Evolutionary conservation across 2,329 filamentous ascomycete species (phyloP), one percentile per base, ranked within the genome.

Genomic region (Penicillium fuscoglaucum): DNA sequence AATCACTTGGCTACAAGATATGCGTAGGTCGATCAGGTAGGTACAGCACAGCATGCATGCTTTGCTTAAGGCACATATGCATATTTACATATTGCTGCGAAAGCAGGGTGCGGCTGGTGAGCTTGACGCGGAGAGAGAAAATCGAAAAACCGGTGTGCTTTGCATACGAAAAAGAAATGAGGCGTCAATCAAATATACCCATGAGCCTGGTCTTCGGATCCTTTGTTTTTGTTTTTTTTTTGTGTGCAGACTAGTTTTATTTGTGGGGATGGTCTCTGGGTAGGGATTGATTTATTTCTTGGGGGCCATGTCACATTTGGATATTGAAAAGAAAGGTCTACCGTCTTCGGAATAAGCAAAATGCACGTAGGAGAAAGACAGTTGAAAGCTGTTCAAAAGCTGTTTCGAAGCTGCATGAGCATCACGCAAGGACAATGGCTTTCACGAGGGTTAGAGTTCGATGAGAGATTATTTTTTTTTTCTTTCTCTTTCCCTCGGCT

Each of bases 61-160:
- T 45, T 12, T 31, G 7, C 21, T 41, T 31, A 19, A 52, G 49
- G 37, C 39, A 46, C 29, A 26, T 35, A 28, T 53, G 21, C 21
- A 28, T 51, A 50, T 33, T 24, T 33, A 40, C 31, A 24, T 49
- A 33, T 31, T 31, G n/a, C 31, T 37, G 13, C 6, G 6, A 24
- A 24, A 29, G 9, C 24, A 24, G 15, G 26, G 21, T 28, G 29
- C 17, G 17, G 29, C 33, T 40, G 13, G 21, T n/a, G 12, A 29
- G 54, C 39, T 57, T 57, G 47, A 57, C 28, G 48, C 33, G 28
- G 33, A 46, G n/a, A 39, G 15, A 24, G 37, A 55, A 51, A 56
- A 31, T 19, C 5, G n/a, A 40, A 48, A 39, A 40, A 44, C n/a
- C 33, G 43, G 55, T 35, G 43, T 37, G 21, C 28, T 43, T 37